Base-by-base conservation (phyloP, 1,284 basidiomycete species). In the Trichosporon sp. region DNA sequence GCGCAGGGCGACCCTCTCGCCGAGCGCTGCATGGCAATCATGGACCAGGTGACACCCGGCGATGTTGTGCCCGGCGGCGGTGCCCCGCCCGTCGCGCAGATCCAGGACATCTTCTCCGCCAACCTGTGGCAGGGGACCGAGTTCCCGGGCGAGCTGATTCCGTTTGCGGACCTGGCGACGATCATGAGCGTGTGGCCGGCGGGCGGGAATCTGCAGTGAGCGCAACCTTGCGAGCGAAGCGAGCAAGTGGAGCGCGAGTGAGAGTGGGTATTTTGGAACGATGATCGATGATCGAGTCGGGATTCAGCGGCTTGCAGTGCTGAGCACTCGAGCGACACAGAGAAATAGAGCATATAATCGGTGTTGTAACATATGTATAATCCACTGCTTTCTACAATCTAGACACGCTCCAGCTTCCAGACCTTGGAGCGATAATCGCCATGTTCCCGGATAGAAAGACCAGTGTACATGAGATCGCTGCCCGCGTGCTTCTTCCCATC, bases 111-210 rank as follows among this genome's bases (percentile, higher is more conserved):
- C 31, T 69, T 74, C 51, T 61, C 56, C 19, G 68, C 69, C 37
- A 70, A 74, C 65, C 67, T 69, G 61, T 74, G 69, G 71, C 56
- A 69, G 21, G 66, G 66, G 14, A 32, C 31, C 1, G 66, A 71
- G 38, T 46, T 70, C 11, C 70, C 73, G 8, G 68, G 68, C 12
- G 66, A 67, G 5, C 63, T 73, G 69, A 31, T 74, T 14, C 74
- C 74, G 5, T 73, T 73, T 32, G 74, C 74, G 19, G 74, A 75
- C 46, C 38, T 75, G 16, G 72, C 51, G 19, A 75, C 74, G 4
- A 65, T 75, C 32, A 68, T 70, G 69, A 54, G 51, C 10, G 66
- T 75, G 66, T 75, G 71, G 68, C 74, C 73, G 4, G 43, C 66
- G 31, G 51, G 19, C 10, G 51, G 51, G 14, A 63, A 63, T 35